Percentiles rank a stretch among this genome's conserved stretches.
Evolutionary conservation across 257 asterid species (phyloP).

Genomic region (Schizonepeta tenuifolia): DNA sequence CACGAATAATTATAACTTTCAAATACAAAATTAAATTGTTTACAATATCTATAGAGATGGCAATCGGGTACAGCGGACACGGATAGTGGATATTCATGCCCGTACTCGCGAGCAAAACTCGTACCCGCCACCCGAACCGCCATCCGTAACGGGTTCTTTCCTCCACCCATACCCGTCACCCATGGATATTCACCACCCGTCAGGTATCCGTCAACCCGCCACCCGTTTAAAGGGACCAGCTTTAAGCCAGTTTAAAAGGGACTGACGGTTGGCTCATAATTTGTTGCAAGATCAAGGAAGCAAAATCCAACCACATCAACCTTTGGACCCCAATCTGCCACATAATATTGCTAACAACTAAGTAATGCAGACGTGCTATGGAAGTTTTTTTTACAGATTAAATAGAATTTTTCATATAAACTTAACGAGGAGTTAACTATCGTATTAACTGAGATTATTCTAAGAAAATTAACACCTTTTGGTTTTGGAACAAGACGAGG

Average conservation of each 20-base stretch:
- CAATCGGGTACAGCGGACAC: too few relatives aligned
- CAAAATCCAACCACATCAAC: slow-evolving; percentile 98
- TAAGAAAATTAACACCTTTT: slow-evolving; percentile 66
- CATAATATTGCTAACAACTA: slow-evolving; percentile 34
- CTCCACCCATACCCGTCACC: too few relatives aligned
- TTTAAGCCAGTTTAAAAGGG: slow-evolving; percentile 83
- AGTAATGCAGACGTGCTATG: slow-evolving; percentile 23
- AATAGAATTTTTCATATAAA: neutral
- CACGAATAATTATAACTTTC: too few relatives aligned
- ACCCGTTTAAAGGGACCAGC: too few relatives aligned
- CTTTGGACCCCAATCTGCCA: slow-evolving; percentile 98
- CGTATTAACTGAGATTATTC: neutral
- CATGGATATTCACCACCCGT: too few relatives aligned
- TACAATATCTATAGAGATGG: too few relatives aligned
- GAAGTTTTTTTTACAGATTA: neutral
- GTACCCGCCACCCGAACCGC: too few relatives aligned
- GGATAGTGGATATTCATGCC: too few relatives aligned
- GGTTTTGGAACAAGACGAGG: slow-evolving; percentile 99
- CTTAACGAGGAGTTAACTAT: neutral
- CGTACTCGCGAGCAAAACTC: too few relatives aligned
- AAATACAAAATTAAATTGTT: too few relatives aligned
- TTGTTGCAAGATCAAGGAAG: slow-evolving; percentile 96
- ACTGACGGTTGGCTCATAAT: slow-evolving; percentile 84
- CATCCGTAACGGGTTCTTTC: too few relatives aligned
- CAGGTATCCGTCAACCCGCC: too few relatives aligned